phyloP scores from a whole-genome alignment of 2,329 filamentous ascomycete genomes.

The Torrubiellomyces zombiae region DNA sequence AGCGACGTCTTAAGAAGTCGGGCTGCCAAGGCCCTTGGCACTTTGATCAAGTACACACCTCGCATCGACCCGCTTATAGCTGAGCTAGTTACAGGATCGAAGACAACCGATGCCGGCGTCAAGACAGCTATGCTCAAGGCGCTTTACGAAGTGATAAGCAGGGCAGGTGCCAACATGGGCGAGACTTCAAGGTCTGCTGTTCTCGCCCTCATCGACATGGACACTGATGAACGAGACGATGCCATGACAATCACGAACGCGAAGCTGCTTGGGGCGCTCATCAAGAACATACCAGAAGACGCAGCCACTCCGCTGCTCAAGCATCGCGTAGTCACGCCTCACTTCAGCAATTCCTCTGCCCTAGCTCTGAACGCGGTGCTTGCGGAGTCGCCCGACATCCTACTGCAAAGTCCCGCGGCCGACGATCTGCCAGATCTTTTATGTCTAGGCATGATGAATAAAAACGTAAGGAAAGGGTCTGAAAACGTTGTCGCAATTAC shows the following conservation, averaged over 20 bases:
- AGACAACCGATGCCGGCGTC: conserved; percentile 70
- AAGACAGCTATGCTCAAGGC: conserved; percentile 94
- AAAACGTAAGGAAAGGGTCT: conserved; percentile 56
- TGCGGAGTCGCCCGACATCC: conserved; percentile 55
- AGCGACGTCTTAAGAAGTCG: conserved; percentile 77
- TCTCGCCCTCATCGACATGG: conserved; percentile 72
- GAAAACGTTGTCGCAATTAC: no score
- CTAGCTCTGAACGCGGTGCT: conserved; percentile 81
- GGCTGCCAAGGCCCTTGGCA: conserved; percentile 86
- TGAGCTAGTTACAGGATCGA: conserved; percentile 89
- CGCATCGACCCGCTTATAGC: conserved; percentile 85
- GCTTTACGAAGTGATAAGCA: conserved; percentile 88
- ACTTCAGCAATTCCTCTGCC: conserved; percentile 63
- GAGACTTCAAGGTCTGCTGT: conserved; percentile 78
- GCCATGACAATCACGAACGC: conserved; percentile 80
- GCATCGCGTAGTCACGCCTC: conserved; percentile 61
- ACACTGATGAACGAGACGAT: conserved; percentile 57
- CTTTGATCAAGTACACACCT: conserved; percentile 86
- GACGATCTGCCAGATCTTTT: conserved; percentile 66
- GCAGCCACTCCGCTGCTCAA: conserved; percentile 42
- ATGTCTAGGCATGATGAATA: conserved; percentile 61
- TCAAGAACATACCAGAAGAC: conserved; percentile 68
- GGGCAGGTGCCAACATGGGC: conserved; percentile 88
- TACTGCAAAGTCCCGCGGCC: conserved; percentile 48
- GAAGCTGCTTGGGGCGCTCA: conserved; percentile 72